A percentile compares a stretch with the other conserved stretches of the same genome.
Evolutionary conservation across 164 flowering plant species (phyloP).

Genomic region (Houttuynia cordata): DNA sequence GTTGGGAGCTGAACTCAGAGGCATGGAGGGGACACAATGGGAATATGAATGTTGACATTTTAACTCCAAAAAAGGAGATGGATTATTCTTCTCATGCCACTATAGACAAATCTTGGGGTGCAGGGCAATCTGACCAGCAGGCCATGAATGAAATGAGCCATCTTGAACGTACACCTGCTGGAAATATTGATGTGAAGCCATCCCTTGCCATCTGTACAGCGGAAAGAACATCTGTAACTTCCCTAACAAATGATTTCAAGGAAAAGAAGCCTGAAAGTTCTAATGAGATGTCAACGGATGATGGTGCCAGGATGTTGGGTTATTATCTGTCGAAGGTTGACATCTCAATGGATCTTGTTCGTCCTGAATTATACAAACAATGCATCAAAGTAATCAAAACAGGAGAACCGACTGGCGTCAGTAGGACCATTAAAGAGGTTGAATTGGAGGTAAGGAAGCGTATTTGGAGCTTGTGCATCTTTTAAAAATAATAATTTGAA

Average conservation of each 20-base stretch:
- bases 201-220: conserved; percentile 11
- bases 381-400: conserved; percentile 26
- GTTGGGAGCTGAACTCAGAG: conserved; percentile 51
- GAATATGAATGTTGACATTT: conserved; percentile 27
- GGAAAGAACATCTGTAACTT: conserved; percentile 15
- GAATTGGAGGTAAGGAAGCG: conserved; percentile 26
- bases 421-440: conserved; percentile 14
- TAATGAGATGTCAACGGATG: conserved; percentile 13
- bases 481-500: neutral
- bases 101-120: conserved; percentile 28
- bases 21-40: conserved; percentile 61
- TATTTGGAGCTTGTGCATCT: neutral
- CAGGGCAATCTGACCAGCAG: conserved; percentile 21
- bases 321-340: conserved; percentile 72
- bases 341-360: conserved; percentile 53
- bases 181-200: conserved; percentile 25
- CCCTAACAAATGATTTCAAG: conserved; percentile 7
- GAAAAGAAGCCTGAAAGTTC: conserved; percentile 23
- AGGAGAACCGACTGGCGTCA: conserved; percentile 20
- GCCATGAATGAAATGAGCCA: conserved; percentile 22
- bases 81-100: conserved; percentile 17
- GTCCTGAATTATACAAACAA: conserved; percentile 41
- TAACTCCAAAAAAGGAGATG: conserved; percentile 31
- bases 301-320: conserved; percentile 12
- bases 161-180: conserved; percentile 19